Conservation (phyloP, 2,329 filamentous ascomycete genomes). For the Phaeosphaeriaceae sp. region DNA sequence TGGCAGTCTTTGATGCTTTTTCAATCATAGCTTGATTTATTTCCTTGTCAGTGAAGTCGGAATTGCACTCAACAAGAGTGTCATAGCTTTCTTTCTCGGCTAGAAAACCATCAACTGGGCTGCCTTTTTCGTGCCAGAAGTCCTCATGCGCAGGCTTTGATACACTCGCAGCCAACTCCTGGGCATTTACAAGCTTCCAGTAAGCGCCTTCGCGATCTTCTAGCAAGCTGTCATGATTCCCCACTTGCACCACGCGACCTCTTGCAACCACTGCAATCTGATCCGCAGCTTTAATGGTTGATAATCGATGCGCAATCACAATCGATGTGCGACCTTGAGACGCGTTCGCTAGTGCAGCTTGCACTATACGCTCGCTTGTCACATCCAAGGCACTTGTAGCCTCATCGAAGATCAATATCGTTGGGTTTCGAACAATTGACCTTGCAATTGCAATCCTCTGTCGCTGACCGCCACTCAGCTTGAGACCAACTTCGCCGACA, state of each 20-base stretch:
- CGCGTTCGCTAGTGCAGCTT: conserved; percentile 85
- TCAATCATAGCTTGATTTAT: not conserved
- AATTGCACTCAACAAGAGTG: conserved; percentile 12
- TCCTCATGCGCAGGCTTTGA: conserved; percentile 44
- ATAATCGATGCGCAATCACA: conserved; percentile 90
- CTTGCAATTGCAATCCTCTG: conserved; percentile 93
- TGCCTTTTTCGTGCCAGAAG: conserved; percentile 7
- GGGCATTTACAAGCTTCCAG: conserved; percentile 69
- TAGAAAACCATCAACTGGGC: conserved; percentile 38
- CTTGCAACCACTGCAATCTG: conserved; percentile 75
- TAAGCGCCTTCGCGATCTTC: conserved; percentile 66
- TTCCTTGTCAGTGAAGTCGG: not conserved
- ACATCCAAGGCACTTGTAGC: conserved; percentile 92
- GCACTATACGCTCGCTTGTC: conserved; percentile 90
- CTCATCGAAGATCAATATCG: conserved; percentile 88
- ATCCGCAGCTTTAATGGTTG: conserved; percentile 84
- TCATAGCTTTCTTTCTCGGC: conserved; percentile 18
- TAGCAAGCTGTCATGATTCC: conserved; percentile 75
- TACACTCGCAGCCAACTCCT: conserved; percentile 71
- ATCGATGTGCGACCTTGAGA: conserved; percentile 87
- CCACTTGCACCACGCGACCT: conserved; percentile 72
- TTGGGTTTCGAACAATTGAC: conserved; percentile 85
- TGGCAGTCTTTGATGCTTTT: not conserved
- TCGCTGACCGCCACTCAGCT: conserved; percentile 92
- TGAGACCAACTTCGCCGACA: conserved; percentile 90